Percentiles rank a stretch among this genome's conserved stretches.
Evolutionary conservation across 805 yeast genomes (phyloP).

Genomic region (Lachancea fermentati): DNA sequence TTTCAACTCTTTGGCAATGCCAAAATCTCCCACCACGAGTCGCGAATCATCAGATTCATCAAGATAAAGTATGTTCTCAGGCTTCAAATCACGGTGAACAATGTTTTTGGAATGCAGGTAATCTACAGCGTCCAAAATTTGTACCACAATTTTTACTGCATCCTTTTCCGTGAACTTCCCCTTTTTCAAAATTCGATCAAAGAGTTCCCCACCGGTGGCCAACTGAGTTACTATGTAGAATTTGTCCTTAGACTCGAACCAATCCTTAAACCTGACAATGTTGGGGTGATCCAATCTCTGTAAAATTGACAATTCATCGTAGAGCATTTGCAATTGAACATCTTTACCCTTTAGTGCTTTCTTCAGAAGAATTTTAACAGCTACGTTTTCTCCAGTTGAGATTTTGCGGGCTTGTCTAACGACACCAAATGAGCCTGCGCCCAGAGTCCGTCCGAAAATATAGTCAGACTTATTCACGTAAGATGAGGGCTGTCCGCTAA

Average conservation of each 20-base stretch:
- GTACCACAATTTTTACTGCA: conserved; percentile 70
- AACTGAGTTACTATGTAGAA: conserved; percentile 90
- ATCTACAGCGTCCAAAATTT: conserved; percentile 69
- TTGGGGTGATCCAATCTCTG: conserved; percentile 71
- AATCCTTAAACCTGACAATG: conserved; percentile 83
- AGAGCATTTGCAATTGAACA: conserved; percentile 48
- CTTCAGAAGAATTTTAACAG: conserved; percentile 82
- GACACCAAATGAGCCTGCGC: conserved; percentile 94
- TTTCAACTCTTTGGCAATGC: conserved; percentile 77
- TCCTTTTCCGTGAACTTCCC: conserved; percentile 88
- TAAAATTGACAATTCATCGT: conserved; percentile 70
- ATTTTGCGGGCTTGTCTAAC: conserved; percentile 67
- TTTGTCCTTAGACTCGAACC: conserved; percentile 91
- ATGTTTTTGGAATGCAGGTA: conserved; percentile 73
- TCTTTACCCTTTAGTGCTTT: conserved; percentile 79
- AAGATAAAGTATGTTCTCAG: conserved; percentile 82
- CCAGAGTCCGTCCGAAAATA: conserved; percentile 75
- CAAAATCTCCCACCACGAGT: conserved; percentile 90
- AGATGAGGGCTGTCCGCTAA: conserved; percentile 69
- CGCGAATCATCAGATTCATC: conserved; percentile 53
- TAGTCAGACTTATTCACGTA: conserved; percentile 63
- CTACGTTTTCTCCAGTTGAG: conserved; percentile 63
- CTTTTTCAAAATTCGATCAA: conserved; percentile 73
- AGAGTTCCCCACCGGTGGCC: conserved; percentile 94
- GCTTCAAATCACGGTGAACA: conserved; percentile 92